Conservation (phyloP, 2,329 filamentous ascomycete genomes). For the Verruconis gallopava region DNA sequence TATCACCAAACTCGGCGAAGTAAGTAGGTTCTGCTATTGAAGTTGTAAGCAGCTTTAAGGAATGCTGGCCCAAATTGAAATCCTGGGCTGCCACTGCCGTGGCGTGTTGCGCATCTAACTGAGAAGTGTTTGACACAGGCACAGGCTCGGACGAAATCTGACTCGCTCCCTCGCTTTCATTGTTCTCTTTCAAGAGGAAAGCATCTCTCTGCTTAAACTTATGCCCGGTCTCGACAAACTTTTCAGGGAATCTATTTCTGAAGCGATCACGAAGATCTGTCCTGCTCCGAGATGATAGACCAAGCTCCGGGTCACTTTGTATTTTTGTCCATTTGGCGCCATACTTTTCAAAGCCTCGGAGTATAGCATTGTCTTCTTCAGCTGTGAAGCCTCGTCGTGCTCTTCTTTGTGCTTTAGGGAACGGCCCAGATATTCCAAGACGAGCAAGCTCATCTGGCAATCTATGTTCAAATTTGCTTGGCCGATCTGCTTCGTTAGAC, state of each 20-base stretch:
- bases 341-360: slow-evolving; percentile 45
- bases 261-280: slow-evolving; percentile 51
- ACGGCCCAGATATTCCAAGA: slow-evolving; percentile 38
- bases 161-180: neutral
- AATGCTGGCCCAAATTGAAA: neutral
- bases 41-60: slow-evolving; percentile 5
- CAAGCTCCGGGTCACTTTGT: slow-evolving; percentile 39
- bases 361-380: slow-evolving; percentile 44
- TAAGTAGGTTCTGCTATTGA: slow-evolving; percentile 2
- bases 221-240: slow-evolving; percentile 38
- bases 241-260: slow-evolving; percentile 44
- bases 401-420: slow-evolving; percentile 37
- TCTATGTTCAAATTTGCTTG: slow-evolving; percentile 14
- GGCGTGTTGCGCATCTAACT: neutral
- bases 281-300: slow-evolving; percentile 38
- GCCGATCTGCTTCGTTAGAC: neutral
- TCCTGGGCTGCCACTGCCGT: neutral
- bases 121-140: neutral
- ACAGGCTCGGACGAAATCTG: no score
- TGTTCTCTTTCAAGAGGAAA: neutral
- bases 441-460: slow-evolving; percentile 22
- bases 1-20: slow-evolving; percentile 2
- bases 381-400: slow-evolving; percentile 42
- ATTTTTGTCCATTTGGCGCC: slow-evolving; percentile 49
- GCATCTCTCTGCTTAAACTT: slow-evolving; percentile 14